A percentile compares a stretch with the other conserved stretches of the same genome.
These are phyloP conservation scores for Backusella tuberculispora DNA, from an alignment of 192 early-diverging fungal genomes.

Conservation along the genomic window DNA sequence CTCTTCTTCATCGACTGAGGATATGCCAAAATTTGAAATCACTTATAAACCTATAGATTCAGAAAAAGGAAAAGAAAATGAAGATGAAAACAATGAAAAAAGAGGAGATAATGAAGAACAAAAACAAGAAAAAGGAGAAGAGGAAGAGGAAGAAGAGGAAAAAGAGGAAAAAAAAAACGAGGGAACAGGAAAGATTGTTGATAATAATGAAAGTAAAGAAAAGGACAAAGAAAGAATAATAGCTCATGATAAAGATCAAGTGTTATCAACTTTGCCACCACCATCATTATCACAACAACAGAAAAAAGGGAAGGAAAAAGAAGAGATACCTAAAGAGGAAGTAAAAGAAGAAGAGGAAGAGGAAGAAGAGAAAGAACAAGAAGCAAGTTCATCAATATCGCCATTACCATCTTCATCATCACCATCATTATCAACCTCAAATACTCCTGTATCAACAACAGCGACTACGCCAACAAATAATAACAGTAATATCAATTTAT, in stretches of 20 bases:
- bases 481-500: background rate
- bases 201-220: background rate
- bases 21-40: constrained; percentile 18
- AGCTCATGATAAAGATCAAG: background rate
- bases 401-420: background rate
- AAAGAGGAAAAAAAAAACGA: no score
- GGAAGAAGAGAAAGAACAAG: background rate
- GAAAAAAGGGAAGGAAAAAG: background rate
- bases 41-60: constrained; percentile 3
- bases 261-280: background rate
- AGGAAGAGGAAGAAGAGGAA: no score
- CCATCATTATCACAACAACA: background rate
- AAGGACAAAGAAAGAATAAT: background rate
- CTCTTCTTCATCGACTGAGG: background rate
- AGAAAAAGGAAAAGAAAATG: background rate
- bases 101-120: background rate
- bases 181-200: no score
- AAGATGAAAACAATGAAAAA: background rate
- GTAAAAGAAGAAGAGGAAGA: background rate
- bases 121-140: background rate
- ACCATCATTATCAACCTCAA: background rate
- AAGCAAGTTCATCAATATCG: background rate
- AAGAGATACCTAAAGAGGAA: background rate
- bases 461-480: background rate
- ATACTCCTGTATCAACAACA: background rate